Percentiles rank a stretch among this genome's conserved stretches.
Conservation (phyloP, 1,284 basidiomycete species). For the Sanghuangporus weigelae region DNA sequence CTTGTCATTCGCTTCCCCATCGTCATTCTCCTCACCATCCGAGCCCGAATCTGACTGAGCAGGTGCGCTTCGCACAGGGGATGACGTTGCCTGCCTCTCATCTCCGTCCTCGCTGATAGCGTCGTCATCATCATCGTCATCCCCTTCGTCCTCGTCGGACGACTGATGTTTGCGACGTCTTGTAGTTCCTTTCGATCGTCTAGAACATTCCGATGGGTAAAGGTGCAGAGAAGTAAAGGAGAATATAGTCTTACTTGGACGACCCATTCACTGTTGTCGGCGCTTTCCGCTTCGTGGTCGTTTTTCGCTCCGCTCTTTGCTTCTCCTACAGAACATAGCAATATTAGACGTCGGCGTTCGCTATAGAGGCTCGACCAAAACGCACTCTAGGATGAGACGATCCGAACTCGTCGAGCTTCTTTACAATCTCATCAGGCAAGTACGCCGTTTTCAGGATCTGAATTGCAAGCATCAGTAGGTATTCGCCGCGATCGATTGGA, state of each 20-base stretch:
- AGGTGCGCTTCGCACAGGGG: background rate
- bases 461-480: background rate
- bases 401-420: conserved; percentile 44
- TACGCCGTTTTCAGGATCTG: conserved; percentile 64
- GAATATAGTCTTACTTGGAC: conserved; percentile 10
- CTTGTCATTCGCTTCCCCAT: conserved; percentile 5
- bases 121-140: conserved; percentile 16
- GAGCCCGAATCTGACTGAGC: conserved; percentile 9
- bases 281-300: conserved; percentile 18
- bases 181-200: conserved; percentile 20
- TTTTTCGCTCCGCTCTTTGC: conserved; percentile 13
- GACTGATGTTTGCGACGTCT: conserved; percentile 21
- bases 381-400: conserved; percentile 17
- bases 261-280: conserved; percentile 1
- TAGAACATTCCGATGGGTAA: background rate
- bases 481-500: background rate
- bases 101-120: background rate
- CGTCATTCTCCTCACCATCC: conserved; percentile 7
- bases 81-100: conserved; percentile 11
- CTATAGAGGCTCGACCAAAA: background rate
- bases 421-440: conserved; percentile 52
- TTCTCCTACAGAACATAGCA: conserved; percentile 8
- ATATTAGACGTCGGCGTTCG: background rate
- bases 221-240: background rate
- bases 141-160: conserved; percentile 21